Evolutionary conservation across 2,329 filamentous ascomycete genomes (phyloP).

Genomic region (Hortaea werneckii): DNA sequence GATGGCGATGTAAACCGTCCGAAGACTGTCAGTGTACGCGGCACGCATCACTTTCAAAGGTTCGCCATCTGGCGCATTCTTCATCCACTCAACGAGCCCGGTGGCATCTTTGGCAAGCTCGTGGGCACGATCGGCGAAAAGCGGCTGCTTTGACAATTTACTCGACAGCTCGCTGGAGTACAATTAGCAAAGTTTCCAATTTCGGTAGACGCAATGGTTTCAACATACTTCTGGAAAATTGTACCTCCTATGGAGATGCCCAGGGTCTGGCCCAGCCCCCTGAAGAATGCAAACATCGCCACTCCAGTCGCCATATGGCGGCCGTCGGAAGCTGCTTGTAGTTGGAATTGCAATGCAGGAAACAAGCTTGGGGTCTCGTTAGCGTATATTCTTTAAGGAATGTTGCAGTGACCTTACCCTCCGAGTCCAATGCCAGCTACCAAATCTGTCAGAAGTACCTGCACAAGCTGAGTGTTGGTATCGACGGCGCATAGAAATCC

Average conservation of each 20-base stretch:
- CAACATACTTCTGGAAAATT: slow-evolving; percentile 50
- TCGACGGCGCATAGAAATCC: slow-evolving; percentile 46
- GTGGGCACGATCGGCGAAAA: slow-evolving; percentile 1
- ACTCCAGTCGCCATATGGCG: slow-evolving; percentile 51
- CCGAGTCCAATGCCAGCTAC: slow-evolving; percentile 54
- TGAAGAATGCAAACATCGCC: slow-evolving; percentile 58
- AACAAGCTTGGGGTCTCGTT: slow-evolving; percentile 41
- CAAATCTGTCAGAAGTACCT: slow-evolving; percentile 49
- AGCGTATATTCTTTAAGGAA: neutral
- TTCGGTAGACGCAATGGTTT: neutral
- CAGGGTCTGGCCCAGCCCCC: slow-evolving; percentile 54
- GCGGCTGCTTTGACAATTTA: slow-evolving; percentile 1
- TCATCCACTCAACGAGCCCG: slow-evolving; percentile 1
- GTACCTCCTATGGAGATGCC: slow-evolving; percentile 59
- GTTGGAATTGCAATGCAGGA: slow-evolving; percentile 50
- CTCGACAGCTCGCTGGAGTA: neutral
- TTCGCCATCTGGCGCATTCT: neutral
- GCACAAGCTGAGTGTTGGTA: slow-evolving; percentile 39
- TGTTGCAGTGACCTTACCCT: neutral
- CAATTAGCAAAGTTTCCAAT: neutral
- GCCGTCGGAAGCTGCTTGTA: slow-evolving; percentile 50
- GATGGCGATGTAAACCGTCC: slow-evolving; percentile 3
- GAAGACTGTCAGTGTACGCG: slow-evolving; percentile 2
- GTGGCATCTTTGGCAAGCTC: slow-evolving; percentile 4
- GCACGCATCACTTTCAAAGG: neutral